Conservation (phyloP, 2,329 filamentous ascomycete species). For the Zasmidium angulare region DNA sequence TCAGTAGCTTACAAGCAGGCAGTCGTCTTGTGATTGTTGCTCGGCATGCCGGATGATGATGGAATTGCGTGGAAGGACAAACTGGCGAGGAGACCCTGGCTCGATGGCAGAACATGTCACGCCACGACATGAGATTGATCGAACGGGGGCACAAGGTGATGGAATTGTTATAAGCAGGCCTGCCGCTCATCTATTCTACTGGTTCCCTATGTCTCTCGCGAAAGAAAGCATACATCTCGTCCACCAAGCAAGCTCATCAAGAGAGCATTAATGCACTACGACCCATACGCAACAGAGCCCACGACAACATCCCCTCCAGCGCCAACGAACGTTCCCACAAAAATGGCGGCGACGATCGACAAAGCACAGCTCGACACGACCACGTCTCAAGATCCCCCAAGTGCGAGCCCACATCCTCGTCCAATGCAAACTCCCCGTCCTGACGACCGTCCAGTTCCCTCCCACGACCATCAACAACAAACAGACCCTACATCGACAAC, state of each 20-base stretch:
- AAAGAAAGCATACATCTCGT: neutral
- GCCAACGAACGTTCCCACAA: neutral
- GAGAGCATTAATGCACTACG: neutral
- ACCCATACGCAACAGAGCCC: slow-evolving; percentile 1
- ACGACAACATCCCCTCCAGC: neutral
- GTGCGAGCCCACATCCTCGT: neutral
- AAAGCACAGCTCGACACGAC: neutral
- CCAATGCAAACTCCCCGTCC: neutral
- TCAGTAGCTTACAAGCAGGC: neutral
- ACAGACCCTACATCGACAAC: no score
- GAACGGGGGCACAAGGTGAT: neutral
- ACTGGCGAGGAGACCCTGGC: neutral
- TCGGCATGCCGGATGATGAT: neutral
- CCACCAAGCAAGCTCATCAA: neutral
- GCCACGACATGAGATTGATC: neutral
- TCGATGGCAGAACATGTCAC: neutral
- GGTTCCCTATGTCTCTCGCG: neutral
- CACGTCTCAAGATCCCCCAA: neutral
- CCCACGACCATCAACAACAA: neutral
- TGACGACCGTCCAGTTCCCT: neutral
- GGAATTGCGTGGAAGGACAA: neutral
- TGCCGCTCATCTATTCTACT: neutral
- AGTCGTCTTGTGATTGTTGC: neutral
- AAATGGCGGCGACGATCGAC: neutral
- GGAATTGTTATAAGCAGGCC: neutral